Conservation (phyloP, 352 stramenopile genomes). For the Phytophthora ohioensis region DNA sequence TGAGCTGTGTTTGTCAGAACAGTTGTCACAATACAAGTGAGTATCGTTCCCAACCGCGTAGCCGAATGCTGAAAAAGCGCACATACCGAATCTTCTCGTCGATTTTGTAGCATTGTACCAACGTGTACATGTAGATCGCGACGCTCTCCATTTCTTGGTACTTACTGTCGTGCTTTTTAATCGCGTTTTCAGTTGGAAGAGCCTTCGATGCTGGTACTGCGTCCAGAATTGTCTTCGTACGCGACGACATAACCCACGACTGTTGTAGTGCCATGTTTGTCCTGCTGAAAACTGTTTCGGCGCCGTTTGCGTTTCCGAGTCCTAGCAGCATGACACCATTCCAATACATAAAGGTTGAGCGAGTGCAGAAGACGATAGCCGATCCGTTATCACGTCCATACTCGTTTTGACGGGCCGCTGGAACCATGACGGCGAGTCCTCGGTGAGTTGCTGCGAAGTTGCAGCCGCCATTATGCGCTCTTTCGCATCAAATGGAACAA, state of each 20-base stretch:
- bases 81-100: constrained; percentile 46
- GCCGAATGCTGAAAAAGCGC: background rate
- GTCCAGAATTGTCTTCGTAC: constrained; percentile 47
- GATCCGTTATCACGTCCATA: constrained; percentile 9
- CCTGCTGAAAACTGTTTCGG: background rate
- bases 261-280: constrained; percentile 31
- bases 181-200: constrained; percentile 3
- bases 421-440: constrained; percentile 2
- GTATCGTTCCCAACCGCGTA: constrained; percentile 1
- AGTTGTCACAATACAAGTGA: constrained; percentile 24
- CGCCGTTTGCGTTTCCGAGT: background rate
- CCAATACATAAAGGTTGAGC: background rate
- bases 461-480: constrained; percentile 40
- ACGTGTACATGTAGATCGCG: constrained; percentile 55
- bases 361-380: background rate
- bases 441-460: constrained; percentile 23
- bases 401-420: constrained; percentile 14
- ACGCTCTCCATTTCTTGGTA: constrained; percentile 46
- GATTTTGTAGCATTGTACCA: constrained; percentile 64
- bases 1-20: constrained; percentile 6
- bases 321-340: constrained; percentile 16
- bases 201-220: constrained; percentile 26
- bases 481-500: constrained; percentile 42
- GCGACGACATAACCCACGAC: constrained; percentile 49
- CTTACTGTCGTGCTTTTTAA: constrained; percentile 24